Base-by-base conservation (phyloP, 192 early-diverging fungal genomes). In the Funneliformis mosseae region DNA sequence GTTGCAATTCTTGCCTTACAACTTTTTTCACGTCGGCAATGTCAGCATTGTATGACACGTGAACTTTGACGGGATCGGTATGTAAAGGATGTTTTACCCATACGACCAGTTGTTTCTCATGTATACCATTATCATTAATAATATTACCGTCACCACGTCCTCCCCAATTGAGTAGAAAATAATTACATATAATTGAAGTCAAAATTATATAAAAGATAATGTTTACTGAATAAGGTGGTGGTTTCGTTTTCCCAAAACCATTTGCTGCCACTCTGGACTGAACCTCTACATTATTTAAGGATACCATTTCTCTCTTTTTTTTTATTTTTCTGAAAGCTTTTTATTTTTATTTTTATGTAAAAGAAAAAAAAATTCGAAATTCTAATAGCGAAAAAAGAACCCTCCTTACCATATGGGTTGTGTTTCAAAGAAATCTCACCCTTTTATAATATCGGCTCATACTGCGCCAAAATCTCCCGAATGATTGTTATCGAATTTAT, bases 11-110 rank as follows among this genome's bases (percentile, higher is more conserved):
- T 46, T 59, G 18, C 28, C 64, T 80, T n/a, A 82, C 33, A 38
- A 42, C 38, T 61, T 82, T 82, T 48, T 82, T 82, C n/a, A 82
- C 63, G 41, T 82, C 81, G 12, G 27, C 55, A 25, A 78, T 45
- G 68, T 82, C 81, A 10, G 75, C 74, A 41, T 63, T 28, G 42
- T 48, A 50, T 64, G 74, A 78, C 21, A 82, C 81, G n/a, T 68
- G 28, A 48, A 82, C 64, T 59, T 82, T 82, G 5, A 82, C 67
- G 23, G 81, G 63, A 8, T 82, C 81, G 16, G 77, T 27, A 38
- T 82, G 68, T 28, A 55, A 66, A 28, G 81, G 69, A 42, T 78
- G 63, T 45, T 63, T 71, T 16, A 78, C 46, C 81, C 81, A 82
- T 38, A 82, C 6, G 38, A 79, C 74, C 21, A 76, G 59, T 14